These are phyloP conservation scores for Myotisia sp. DNA, from an alignment of 2,329 filamentous ascomycete species.

Conservation along the genomic window DNA sequence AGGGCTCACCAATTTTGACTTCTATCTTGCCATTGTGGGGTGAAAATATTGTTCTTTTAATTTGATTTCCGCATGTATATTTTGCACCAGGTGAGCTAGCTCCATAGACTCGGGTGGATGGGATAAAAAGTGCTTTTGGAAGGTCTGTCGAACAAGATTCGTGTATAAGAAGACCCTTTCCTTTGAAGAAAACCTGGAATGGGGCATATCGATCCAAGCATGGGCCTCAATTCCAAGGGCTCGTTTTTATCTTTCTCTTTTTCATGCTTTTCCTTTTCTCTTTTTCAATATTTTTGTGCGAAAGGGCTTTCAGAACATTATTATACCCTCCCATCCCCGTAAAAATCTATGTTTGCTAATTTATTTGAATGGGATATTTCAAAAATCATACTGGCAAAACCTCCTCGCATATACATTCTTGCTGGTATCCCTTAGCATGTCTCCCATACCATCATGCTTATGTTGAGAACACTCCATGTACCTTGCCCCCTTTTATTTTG, in stretches of 20 bases:
- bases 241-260: neutral
- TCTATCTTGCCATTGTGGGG: neutral
- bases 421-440: neutral
- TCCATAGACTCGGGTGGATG: neutral
- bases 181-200: neutral
- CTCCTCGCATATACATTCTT: neutral
- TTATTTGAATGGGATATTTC: slow-evolving; percentile 1
- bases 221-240: neutral
- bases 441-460: slow-evolving; percentile 1
- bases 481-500: slow-evolving; percentile 4
- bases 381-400: neutral
- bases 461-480: slow-evolving; percentile 3
- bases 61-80: slow-evolving; percentile 1
- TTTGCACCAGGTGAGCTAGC: slow-evolving; percentile 1
- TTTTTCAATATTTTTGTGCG: neutral
- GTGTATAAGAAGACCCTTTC: neutral
- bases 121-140: slow-evolving; percentile 1
- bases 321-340: neutral
- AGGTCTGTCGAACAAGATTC: neutral
- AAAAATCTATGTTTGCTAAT: slow-evolving; percentile 1
- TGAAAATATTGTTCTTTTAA: slow-evolving; percentile 1
- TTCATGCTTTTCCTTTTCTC: slow-evolving; percentile 1
- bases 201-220: neutral
- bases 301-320: slow-evolving; percentile 1
- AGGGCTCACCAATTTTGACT: neutral